Evolutionary conservation across 2,329 filamentous ascomycete genomes (phyloP).

Genomic region (Cladosporium sp.): DNA sequence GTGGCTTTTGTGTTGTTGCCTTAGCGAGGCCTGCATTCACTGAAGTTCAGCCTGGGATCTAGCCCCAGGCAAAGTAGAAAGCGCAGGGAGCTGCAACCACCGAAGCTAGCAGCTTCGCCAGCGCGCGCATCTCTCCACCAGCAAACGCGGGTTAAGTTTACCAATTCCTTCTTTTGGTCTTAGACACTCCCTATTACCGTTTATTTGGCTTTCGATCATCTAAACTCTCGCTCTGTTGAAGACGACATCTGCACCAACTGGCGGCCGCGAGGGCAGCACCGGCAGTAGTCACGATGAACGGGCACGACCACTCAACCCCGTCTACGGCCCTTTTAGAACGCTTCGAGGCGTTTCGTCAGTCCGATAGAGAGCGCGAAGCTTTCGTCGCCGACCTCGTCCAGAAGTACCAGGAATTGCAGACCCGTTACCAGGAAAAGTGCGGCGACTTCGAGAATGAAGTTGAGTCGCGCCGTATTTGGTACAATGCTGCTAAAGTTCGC

Average conservation of each 20-base stretch:
- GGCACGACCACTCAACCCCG: constrained; percentile 10
- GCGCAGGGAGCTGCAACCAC: not conserved
- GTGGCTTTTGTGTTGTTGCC: constrained; percentile 1
- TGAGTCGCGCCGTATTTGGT: constrained; percentile 32
- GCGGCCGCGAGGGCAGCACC: not conserved
- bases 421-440: constrained; percentile 29
- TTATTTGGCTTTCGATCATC: constrained; percentile 7
- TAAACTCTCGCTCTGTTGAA: constrained; percentile 1
- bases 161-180: too few species aligned
- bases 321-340: constrained; percentile 16
- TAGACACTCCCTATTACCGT: too few species aligned
- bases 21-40: not conserved
- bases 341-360: too few species aligned
- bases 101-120: too few species aligned
- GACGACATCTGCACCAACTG: not conserved
- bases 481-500: constrained; percentile 22
- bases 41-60: too few species aligned
- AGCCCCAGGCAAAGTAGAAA: not conserved
- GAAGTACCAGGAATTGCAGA: constrained; percentile 31
- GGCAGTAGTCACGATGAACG: constrained; percentile 17
- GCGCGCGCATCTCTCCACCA: too few species aligned
- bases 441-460: constrained; percentile 36
- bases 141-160: too few species aligned
- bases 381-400: constrained; percentile 29
- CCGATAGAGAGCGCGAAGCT: constrained; percentile 30